phyloP scores from a whole-genome alignment of 2,329 filamentous ascomycete species.

The Diaporthe sp. region DNA sequence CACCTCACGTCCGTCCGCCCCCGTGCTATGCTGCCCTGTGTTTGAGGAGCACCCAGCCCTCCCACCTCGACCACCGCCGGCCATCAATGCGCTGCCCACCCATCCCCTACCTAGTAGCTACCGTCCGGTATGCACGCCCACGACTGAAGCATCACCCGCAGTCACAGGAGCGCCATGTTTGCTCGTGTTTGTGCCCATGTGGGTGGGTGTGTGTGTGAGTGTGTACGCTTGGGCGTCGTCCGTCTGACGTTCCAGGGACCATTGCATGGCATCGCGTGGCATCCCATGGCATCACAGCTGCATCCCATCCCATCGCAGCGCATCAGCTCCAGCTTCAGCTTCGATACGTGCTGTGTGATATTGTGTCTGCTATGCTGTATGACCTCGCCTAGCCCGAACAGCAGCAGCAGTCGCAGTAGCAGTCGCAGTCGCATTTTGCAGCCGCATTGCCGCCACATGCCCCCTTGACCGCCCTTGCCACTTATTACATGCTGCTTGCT shows the following conservation, averaged over 20 bases:
- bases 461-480: slow-evolving; percentile 18
- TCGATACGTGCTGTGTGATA: slow-evolving; percentile 1
- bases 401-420: neutral
- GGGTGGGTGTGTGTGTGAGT: neutral
- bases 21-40: slow-evolving; percentile 13
- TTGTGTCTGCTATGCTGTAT: neutral
- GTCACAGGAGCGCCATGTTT: slow-evolving; percentile 17
- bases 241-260: slow-evolving; percentile 2
- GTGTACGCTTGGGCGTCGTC: slow-evolving; percentile 11
- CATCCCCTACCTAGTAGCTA: neutral
- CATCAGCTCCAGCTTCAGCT: neutral
- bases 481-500: neutral
- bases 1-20: neutral
- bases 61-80: slow-evolving; percentile 11
- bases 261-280: neutral
- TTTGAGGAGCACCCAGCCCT: slow-evolving; percentile 1
- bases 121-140: slow-evolving; percentile 28
- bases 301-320: neutral
- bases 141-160: slow-evolving; percentile 12
- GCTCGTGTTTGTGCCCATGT: neutral
- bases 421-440: neutral
- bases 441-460: slow-evolving; percentile 13
- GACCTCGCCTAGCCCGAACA: neutral
- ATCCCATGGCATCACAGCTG: neutral
- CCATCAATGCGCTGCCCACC: slow-evolving; percentile 26